These are phyloP conservation scores for Penicillium cataractarum DNA, from an alignment of 495 filamentous ascomycete species.

Conservation along the genomic window DNA sequence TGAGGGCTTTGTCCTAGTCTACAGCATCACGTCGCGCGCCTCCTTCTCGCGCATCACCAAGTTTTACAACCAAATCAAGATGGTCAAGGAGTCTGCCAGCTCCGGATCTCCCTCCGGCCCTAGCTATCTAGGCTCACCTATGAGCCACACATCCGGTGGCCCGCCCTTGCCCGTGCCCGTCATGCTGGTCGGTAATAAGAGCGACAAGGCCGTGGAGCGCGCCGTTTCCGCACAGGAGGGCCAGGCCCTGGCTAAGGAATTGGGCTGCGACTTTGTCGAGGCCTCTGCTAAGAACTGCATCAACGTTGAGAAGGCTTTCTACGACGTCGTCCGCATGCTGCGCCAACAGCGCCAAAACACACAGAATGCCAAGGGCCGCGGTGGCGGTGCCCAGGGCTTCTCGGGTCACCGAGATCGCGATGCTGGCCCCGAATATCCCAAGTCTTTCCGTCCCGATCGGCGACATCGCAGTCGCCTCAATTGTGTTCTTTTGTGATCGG, in stretches of 20 bases:
- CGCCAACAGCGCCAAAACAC: constrained; percentile 74
- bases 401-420: constrained; percentile 43
- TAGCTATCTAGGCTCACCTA: constrained; percentile 66
- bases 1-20: constrained; percentile 96
- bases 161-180: constrained; percentile 77
- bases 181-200: constrained; percentile 99
- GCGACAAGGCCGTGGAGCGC: constrained; percentile 91
- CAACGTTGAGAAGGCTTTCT: constrained; percentile 98
- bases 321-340: constrained; percentile 91
- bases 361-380: constrained; percentile 40
- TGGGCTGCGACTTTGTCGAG: constrained; percentile 97
- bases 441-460: constrained; percentile 44
- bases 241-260: constrained; percentile 83
- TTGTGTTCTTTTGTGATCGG: constrained; percentile 48
- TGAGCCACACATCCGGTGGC: constrained; percentile 59
- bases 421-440: constrained; percentile 47
- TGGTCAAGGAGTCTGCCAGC: constrained; percentile 91
- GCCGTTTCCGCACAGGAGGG: constrained; percentile 98
- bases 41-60: constrained; percentile 93
- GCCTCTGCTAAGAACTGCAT: constrained; percentile 99
- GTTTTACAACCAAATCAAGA: constrained; percentile 95
- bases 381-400: constrained; percentile 46
- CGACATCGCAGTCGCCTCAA: constrained; percentile 45
- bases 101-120: constrained; percentile 65
- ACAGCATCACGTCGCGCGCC: constrained; percentile 94